Evolutionary conservation across 331 rosid species (phyloP), one percentile per base, ranked within the genome.

Genomic region (Phaseolus coccineus): DNA sequence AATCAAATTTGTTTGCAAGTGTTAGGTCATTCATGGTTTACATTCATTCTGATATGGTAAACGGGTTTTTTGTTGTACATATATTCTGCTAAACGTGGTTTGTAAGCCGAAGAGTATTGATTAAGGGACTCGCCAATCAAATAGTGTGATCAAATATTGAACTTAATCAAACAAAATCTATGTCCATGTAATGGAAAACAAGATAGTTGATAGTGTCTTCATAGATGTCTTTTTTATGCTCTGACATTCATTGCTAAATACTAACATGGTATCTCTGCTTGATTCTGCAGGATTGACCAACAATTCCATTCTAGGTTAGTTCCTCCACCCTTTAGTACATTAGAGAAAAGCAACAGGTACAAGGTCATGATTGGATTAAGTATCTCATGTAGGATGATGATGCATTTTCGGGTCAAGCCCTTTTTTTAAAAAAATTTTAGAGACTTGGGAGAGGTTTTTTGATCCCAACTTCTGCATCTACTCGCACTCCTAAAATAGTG

Each of bases 201-300:
- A 10, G 33, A 16, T 42, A 61, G 9, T 63, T 33, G 53, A 70
- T 42, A 53, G 10, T 14, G 4, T 71, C 6, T 80, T 75, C 9
- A 50, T 31, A 65, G 48, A 59, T 69, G 48, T 80, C n/a, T 80
- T 40, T 80, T 22, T 61, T 46, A 28, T 56, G 67, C 69, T 61
- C 15, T 59, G 31, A 77, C 46, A 59, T 77, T 77, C 19, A 55
- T 77, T 59, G 44, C 19, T 57, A 44, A 52, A 16, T 81, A 31
- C 70, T 81, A 65, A 62, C 11, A 42, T 62, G 44, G 25, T 30
- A 2, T 30, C 40, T 62, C 44, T 31, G 24, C 65, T 40, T 69
- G 55, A 52, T 77, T 57, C 58, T 88, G 86, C 89, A 88, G 91
- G 86, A 71, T 71, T 81, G 71, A 72, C 71, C 80, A 85, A 85